phyloP scores from a whole-genome alignment of 441 rosid species.

The Geranium incanum region DNA sequence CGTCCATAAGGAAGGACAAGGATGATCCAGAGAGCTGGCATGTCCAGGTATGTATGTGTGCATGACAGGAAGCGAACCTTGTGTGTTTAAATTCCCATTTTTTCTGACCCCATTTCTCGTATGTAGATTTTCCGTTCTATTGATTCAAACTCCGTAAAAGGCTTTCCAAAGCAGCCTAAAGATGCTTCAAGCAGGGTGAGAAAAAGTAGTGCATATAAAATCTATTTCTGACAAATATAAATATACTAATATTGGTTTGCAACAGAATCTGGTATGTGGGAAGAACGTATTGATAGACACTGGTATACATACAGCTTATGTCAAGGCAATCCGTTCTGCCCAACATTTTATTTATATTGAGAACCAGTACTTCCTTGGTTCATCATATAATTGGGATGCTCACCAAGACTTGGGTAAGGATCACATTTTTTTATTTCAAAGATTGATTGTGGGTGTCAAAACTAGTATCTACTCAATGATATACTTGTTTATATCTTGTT shows the following conservation, averaged over 20 bases:
- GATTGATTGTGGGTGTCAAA: too few relatives aligned
- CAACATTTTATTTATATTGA: conserved; percentile 94
- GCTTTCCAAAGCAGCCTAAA: conserved; percentile 81
- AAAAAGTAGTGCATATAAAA: not conserved
- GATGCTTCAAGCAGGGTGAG: conserved; percentile 65
- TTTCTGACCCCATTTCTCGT: conserved; percentile 11
- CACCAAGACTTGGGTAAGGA: conserved; percentile 62
- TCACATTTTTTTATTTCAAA: not conserved
- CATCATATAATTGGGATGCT: conserved; percentile 77
- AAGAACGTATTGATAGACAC: conserved; percentile 89
- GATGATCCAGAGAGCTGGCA: conserved; percentile 85
- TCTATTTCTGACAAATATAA: not conserved
- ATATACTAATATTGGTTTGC: conserved; percentile 22
- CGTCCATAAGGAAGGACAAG: conserved; percentile 22
- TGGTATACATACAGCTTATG: conserved; percentile 97
- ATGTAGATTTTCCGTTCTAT: conserved; percentile 89
- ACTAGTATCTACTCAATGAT: not conserved
- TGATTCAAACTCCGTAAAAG: conserved; percentile 83
- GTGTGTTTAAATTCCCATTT: conserved; percentile 7
- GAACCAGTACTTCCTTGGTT: conserved; percentile 94
- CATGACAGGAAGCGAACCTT: not conserved
- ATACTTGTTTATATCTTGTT: not conserved
- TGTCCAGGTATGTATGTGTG: conserved; percentile 55
- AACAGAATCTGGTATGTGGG: conserved; percentile 82
- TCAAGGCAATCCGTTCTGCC: conserved; percentile 92